Percentiles rank a stretch among this genome's conserved stretches.
These are phyloP conservation scores for Inga leiocalycina DNA, from an alignment of 306 rosid species.

Conservation along the genomic window DNA sequence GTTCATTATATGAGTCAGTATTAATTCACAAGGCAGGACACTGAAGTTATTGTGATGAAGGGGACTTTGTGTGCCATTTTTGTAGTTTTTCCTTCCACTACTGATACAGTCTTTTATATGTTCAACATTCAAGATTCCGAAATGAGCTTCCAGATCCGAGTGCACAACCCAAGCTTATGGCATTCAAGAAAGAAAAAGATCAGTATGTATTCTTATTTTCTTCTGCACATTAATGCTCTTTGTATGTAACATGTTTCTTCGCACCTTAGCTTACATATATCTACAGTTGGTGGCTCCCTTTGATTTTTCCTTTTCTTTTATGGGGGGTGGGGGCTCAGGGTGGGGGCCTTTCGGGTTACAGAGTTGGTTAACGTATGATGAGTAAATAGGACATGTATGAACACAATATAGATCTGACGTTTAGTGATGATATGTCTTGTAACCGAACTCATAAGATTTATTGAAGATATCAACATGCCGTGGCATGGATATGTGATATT, in stretches of 20 bases:
- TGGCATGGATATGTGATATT: neutral
- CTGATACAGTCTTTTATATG: slow-evolving; percentile 39
- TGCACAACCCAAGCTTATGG: slow-evolving; percentile 98
- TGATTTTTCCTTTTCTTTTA: neutral
- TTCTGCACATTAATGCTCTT: slow-evolving; percentile 10
- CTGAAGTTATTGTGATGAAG: slow-evolving; percentile 4
- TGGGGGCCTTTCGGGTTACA: neutral
- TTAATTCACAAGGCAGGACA: slow-evolving; percentile 18
- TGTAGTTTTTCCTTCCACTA: slow-evolving; percentile 20
- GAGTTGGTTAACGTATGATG: neutral
- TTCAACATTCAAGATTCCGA: slow-evolving; percentile 68
- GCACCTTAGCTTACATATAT: neutral
- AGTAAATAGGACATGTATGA: slow-evolving; percentile 1
- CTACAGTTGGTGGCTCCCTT: slow-evolving; percentile 15
- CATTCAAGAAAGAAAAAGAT: slow-evolving; percentile 83
- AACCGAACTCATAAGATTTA: neutral
- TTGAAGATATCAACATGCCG: neutral
- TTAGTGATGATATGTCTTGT: neutral
- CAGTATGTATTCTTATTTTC: slow-evolving; percentile 62
- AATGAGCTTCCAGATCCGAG: slow-evolving; percentile 98
- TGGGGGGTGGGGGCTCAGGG: neutral
- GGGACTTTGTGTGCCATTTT: neutral
- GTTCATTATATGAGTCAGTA: slow-evolving; percentile 1
- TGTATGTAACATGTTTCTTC: neutral
- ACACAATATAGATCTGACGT: neutral